Evolutionary conservation across 1,284 basidiomycete species (phyloP), one percentile per base, ranked within the genome.

Genomic region (Moesziomyces antarcticus): DNA sequence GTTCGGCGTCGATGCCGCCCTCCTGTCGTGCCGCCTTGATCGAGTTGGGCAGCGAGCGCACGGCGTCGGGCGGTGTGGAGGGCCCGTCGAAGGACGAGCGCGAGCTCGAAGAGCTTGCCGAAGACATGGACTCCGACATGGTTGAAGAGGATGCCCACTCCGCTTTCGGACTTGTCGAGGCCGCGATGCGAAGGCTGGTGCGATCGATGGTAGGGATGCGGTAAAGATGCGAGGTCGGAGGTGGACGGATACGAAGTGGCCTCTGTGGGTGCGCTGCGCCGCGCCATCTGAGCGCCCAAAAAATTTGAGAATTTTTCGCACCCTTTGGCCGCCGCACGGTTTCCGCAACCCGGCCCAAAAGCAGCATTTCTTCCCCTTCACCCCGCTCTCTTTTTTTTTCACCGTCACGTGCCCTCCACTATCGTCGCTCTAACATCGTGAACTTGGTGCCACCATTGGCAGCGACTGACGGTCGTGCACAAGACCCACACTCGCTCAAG

Each of bases 61-160:
- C 52, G 16, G 54, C 53, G 48, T 66, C 61, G 8, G 75, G 75
- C 4, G 75, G 72, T 13, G 75, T 74, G 5, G 73, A 66, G 8
- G 70, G 69, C 1, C 65, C 69, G 14, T 72, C 73, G 55, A 62
- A 69, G 30, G 70, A 73, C 24, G 70, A 73, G 41, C 62, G 55
- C 7, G 70, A 73, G 63, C 62, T 70, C 46, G 72, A 74, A 3
- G 72, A 74, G 67, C 63, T 63, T 9, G 63, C 62, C 7, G 72
- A 74, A 6, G 72, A 74, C 56, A 74, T 74, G 48, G 56, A 65
- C 45, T 63, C 64, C 50, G 56, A 63, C 71, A 68, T 69, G 4
- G 14, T 52, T 52, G 46, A 14, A 37, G 37, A 22, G 22, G 13
- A 40, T 16, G 37, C 37, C 37, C 37, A 18, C 37, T 40, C 16